Evolutionary conservation across 1,139 yeast species (phyloP).

Genomic region (Yamadazyma dushanensis): DNA sequence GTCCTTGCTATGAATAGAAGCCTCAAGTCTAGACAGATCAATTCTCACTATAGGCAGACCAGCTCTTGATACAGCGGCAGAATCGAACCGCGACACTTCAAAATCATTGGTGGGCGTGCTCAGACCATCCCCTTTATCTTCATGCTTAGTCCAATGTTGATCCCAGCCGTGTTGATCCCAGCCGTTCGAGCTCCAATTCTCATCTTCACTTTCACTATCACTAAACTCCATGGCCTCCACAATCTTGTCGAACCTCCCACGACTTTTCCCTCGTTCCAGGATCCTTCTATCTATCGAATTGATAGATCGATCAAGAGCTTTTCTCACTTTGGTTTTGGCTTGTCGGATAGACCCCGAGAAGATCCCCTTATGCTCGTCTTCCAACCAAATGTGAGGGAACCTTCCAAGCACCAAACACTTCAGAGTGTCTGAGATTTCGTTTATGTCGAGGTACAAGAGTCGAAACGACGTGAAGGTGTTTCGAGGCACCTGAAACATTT

Average conservation of each 20-base stretch:
- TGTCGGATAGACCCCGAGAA: constrained; percentile 9
- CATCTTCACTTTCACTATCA: too few relatives aligned
- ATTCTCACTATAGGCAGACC: too few relatives aligned
- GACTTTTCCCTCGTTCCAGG: neutral
- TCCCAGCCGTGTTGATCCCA: too few relatives aligned
- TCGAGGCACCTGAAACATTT: constrained; percentile 8
- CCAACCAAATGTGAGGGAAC: constrained; percentile 64
- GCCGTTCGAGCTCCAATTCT: too few relatives aligned
- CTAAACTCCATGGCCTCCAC: too few relatives aligned
- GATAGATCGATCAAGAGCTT: constrained; percentile 10
- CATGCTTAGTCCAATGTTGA: too few relatives aligned
- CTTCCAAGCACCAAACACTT: constrained; percentile 60
- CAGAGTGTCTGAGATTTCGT: constrained; percentile 50
- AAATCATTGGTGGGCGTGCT: too few relatives aligned
- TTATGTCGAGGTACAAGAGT: constrained; percentile 53
- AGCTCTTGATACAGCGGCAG: too few relatives aligned
- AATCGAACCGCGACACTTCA: too few relatives aligned
- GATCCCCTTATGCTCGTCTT: constrained; percentile 20
- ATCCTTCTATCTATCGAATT: constrained; percentile 1
- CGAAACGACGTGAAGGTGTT: constrained; percentile 66
- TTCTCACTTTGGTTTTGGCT: constrained; percentile 13
- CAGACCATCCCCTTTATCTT: too few relatives aligned
- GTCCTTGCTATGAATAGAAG: too few relatives aligned
- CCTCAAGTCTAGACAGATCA: too few relatives aligned
- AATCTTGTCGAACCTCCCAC: neutral